Evolutionary conservation across 1,139 yeast genomes (phyloP).

Genomic region (Kazachstania sp.): DNA sequence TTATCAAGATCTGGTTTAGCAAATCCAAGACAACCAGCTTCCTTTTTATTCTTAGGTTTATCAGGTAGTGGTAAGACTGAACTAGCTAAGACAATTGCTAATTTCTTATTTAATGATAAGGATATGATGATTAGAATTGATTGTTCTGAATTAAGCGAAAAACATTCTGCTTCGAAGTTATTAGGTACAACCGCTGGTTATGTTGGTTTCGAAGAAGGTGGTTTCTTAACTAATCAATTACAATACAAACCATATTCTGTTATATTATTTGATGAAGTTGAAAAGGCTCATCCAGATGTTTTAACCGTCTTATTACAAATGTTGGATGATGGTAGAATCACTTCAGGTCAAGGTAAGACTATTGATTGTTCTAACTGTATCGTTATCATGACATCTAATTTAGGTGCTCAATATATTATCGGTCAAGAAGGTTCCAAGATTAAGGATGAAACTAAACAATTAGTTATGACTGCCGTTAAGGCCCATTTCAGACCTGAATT

Average conservation of each 20-base stretch:
- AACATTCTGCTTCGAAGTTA: constrained; percentile 88
- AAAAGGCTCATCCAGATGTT: constrained; percentile 98
- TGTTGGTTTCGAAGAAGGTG: constrained; percentile 97
- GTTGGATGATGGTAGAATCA: constrained; percentile 92
- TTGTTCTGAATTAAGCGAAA: constrained; percentile 92
- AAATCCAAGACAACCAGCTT: constrained; percentile 93
- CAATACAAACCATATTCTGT: constrained; percentile 92
- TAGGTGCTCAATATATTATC: constrained; percentile 87
- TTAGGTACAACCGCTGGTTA: constrained; percentile 98
- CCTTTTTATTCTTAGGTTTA: constrained; percentile 87
- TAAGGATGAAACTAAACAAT: constrained; percentile 56
- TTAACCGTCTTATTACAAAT: constrained; percentile 83
- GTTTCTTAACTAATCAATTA: constrained; percentile 85
- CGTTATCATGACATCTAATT: constrained; percentile 91
- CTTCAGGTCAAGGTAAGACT: constrained; percentile 88
- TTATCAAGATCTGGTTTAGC: constrained; percentile 92
- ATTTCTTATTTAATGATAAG: constrained; percentile 90
- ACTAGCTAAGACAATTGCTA: constrained; percentile 91
- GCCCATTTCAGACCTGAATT: constrained; percentile 96
- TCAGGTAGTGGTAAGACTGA: constrained; percentile 99
- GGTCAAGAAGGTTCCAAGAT: constrained; percentile 58
- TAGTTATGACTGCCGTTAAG: constrained; percentile 79
- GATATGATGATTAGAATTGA: constrained; percentile 95
- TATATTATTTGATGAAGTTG: constrained; percentile 89
- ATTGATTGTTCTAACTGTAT: constrained; percentile 89